A percentile compares a stretch with the other conserved stretches of the same genome.
phyloP scores from a whole-genome alignment of 306 rosid genomes.

The apple (Malus domestica) region DNA sequence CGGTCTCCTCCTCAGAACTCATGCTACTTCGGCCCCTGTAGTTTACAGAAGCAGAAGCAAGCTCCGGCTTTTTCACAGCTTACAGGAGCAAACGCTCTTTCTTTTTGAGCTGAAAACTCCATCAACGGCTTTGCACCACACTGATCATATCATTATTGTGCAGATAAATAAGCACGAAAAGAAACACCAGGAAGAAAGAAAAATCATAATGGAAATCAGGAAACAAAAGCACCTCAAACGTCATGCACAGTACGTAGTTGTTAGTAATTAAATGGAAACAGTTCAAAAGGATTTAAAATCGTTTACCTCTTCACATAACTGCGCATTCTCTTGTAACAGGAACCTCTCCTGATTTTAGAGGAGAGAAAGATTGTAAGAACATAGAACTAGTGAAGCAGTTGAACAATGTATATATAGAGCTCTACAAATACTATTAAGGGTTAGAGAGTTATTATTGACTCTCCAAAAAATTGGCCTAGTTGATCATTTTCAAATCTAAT shows the following conservation, averaged over 20 bases:
- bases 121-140: neutral
- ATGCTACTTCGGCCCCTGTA: slow-evolving; percentile 10
- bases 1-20: slow-evolving; percentile 33
- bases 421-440: no score
- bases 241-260: neutral
- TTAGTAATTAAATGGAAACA: neutral
- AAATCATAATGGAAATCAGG: no score
- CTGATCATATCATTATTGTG: neutral
- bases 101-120: slow-evolving; percentile 3
- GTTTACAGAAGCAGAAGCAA: neutral
- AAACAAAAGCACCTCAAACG: neutral
- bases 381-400: neutral
- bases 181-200: neutral
- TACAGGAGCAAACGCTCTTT: neutral
- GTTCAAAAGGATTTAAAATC: neutral
- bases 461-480: no score
- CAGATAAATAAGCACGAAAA: neutral
- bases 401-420: no score
- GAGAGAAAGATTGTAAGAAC: neutral
- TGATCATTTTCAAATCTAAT: neutral
- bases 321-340: slow-evolving; percentile 35
- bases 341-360: slow-evolving; percentile 37
- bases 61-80: neutral
- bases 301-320: slow-evolving; percentile 36
- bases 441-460: no score